Conservation (phyloP, 208 protist species). For the Phytomonas francai region DNA sequence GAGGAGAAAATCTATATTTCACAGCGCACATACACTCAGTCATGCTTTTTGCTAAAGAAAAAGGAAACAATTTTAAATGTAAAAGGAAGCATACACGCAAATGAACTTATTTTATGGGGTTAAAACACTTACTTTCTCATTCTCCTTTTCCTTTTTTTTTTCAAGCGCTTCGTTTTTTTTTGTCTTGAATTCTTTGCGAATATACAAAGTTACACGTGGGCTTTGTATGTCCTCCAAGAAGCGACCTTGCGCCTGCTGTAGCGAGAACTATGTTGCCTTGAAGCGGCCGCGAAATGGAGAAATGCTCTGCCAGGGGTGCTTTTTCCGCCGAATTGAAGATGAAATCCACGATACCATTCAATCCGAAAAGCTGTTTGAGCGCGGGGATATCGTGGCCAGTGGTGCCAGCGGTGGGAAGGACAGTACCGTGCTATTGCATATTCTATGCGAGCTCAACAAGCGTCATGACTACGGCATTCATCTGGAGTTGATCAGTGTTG, state of each 20-base stretch:
- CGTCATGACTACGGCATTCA: constrained; percentile 91
- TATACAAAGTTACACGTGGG: constrained; percentile 7
- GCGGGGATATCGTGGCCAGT: constrained; percentile 90
- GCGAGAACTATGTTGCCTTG: constrained; percentile 41
- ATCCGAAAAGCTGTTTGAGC: constrained; percentile 80
- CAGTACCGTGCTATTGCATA: constrained; percentile 94
- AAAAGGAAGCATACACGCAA: constrained; percentile 3
- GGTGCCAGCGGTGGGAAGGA: constrained; percentile 96
- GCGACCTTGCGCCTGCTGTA: constrained; percentile 46
- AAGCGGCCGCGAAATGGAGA: constrained; percentile 88
- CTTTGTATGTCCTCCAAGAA: constrained; percentile 38
- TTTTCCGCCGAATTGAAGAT: constrained; percentile 91
- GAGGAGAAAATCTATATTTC: neutral
- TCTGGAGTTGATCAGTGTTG: constrained; percentile 93
- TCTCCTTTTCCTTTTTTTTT: constrained; percentile 4
- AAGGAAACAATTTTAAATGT: neutral
- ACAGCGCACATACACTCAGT: neutral
- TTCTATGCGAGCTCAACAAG: constrained; percentile 90
- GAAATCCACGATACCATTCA: constrained; percentile 96
- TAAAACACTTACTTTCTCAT: neutral
- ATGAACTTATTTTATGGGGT: constrained; percentile 1
- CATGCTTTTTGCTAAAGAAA: neutral
- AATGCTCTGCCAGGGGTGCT: constrained; percentile 93
- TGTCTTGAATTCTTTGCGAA: neutral
- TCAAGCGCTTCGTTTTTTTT: constrained; percentile 11